Conservation (phyloP, 1,284 basidiomycete genomes). For the Neotropicomus parvogracilis region DNA sequence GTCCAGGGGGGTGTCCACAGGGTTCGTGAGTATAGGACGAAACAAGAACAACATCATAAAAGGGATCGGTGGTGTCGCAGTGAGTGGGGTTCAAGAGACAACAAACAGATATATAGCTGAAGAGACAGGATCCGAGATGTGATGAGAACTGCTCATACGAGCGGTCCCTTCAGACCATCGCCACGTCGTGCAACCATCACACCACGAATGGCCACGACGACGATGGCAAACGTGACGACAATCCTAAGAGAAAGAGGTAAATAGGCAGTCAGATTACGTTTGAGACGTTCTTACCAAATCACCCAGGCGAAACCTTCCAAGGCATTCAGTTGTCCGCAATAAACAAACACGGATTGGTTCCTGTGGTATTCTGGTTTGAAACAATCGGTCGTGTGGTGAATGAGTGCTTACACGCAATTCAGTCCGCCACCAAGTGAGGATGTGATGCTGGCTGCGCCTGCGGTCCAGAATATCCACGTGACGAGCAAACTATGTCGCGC, state of each 20-base stretch:
- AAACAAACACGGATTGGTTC: constrained; percentile 44
- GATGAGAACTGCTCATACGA: constrained; percentile 29
- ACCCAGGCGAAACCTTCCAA: constrained; percentile 60
- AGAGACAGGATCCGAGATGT: constrained; percentile 6
- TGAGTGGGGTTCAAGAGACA: neutral
- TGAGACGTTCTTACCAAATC: constrained; percentile 43
- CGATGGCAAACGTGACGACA: constrained; percentile 49
- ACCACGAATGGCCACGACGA: constrained; percentile 52
- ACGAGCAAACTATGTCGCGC: constrained; percentile 45
- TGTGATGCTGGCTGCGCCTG: constrained; percentile 65
- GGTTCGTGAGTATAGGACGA: neutral
- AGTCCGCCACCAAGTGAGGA: constrained; percentile 60
- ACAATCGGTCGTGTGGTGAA: neutral
- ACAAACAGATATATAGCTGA: neutral
- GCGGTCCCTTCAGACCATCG: constrained; percentile 51
- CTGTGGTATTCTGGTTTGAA: constrained; percentile 19
- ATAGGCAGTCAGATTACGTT: neutral
- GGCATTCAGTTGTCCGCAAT: constrained; percentile 66
- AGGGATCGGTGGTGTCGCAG: constrained; percentile 14
- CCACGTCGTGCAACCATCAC: constrained; percentile 50
- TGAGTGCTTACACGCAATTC: constrained; percentile 55
- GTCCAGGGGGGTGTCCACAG: constrained; percentile 16
- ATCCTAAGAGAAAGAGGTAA: constrained; percentile 40
- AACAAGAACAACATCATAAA: neutral
- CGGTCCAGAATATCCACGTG: constrained; percentile 71